Evolutionary conservation across 345 rosid species (phyloP), one percentile per base, ranked within the genome.

Genomic region (Carallia brachiata): DNA sequence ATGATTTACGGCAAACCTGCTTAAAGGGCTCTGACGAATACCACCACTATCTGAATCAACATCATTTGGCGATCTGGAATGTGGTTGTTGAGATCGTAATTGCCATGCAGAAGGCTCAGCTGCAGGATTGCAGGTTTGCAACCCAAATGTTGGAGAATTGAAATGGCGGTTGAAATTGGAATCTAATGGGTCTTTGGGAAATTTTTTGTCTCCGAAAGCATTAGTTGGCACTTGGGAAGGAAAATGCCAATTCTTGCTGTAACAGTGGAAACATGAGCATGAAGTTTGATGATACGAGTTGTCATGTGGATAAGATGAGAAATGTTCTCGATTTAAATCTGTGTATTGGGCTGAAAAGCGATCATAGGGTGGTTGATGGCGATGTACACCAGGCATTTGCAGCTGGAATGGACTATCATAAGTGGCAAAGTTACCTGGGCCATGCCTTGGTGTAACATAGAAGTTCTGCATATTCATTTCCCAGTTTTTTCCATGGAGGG

Each of bases 51-150:
- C 75, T 27, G 84, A 74, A 61, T 78, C 79, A 65, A 52, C 17
- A 23, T 75, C 75, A 50, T 59, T 60, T n/a, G 77, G 81, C 80
- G 77, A 67, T 69, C 81, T 81, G 19, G 73, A n/a, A 65, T 36
- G 73, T 19, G 68, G 61, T 58, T 74, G 75, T 52, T 58, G 68
- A 71, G 72, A 75, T 63, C 48, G 75, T 27, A 79, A 70, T 15
- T 69, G 64, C 69, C 71, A 74, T 3, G 58, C 54, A 72, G 61
- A 70, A 67, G 50, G 52, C 27, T 58, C 53, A 47, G 62, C 70
- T 28, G 27, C 18, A 59, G 70, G 32, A 55, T 36, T 36, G 34
- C 31, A n/a, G 23, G 30, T 32, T 4, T 15, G 67, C 47, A 62
- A 31, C 36, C 69, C 37, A 50, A 39, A 32, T 53, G 63, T 52